These are phyloP conservation scores for Umbelopsis sp. DNA, from an alignment of 371 early-diverging fungal genomes.

Conservation along the genomic window DNA sequence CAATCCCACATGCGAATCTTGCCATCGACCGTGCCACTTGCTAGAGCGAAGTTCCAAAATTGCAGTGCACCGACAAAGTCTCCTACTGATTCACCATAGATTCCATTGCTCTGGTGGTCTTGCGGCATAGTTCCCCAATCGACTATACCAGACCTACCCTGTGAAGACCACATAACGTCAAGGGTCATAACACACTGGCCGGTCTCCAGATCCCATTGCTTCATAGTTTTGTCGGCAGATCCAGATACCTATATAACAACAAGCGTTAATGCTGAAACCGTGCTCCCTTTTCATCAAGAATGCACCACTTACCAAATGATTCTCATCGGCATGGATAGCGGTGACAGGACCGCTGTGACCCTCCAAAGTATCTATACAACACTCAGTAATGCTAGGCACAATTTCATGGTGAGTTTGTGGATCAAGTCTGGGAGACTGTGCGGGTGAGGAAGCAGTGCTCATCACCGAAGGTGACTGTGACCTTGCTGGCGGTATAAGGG, in stretches of 20 bases:
- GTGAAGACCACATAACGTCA: slow-evolving; percentile 73
- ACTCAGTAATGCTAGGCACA: slow-evolving; percentile 33
- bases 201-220: slow-evolving; percentile 87
- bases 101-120: not conserved
- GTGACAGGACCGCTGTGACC: slow-evolving; percentile 62
- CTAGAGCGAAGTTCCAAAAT: slow-evolving; percentile 81
- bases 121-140: slow-evolving; percentile 23
- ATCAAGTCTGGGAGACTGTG: slow-evolving; percentile 37
- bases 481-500: slow-evolving; percentile 45
- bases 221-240: slow-evolving; percentile 85
- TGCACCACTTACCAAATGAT: slow-evolving; percentile 39
- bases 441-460: slow-evolving; percentile 23
- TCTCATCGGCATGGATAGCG: slow-evolving; percentile 52
- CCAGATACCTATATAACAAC: slow-evolving; percentile 65
- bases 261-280: not conserved
- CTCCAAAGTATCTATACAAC: slow-evolving; percentile 47
- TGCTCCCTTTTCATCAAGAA: not conserved
- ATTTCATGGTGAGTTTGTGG: slow-evolving; percentile 34
- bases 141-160: slow-evolving; percentile 26
- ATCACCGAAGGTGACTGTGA: slow-evolving; percentile 33
- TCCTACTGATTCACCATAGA: slow-evolving; percentile 44
- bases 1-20: slow-evolving; percentile 88
- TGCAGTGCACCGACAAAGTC: slow-evolving; percentile 77
- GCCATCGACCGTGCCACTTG: slow-evolving; percentile 87
- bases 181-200: slow-evolving; percentile 69